A percentile compares a stretch with the other conserved stretches of the same genome.
Evolutionary conservation across 768 basidiomycete species (phyloP).

Genomic region (Mycena floridula): DNA sequence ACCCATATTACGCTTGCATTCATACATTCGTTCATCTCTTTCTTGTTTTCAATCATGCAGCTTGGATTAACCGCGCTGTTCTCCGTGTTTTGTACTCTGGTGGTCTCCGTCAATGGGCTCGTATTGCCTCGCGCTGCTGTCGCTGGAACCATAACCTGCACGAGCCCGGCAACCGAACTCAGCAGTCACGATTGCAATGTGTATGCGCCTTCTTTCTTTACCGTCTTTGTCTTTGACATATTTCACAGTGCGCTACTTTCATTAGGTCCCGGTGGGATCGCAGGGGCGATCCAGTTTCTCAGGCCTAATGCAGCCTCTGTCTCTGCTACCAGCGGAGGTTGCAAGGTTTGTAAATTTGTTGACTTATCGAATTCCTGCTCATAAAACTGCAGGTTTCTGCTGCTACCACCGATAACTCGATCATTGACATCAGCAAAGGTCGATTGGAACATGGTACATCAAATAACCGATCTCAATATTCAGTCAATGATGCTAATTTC

Average conservation of each 20-base stretch:
- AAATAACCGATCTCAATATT: too few relatives aligned
- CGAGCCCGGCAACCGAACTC: neutral
- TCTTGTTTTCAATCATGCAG: too few relatives aligned
- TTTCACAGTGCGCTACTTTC: neutral
- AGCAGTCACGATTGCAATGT: slow-evolving; percentile 4
- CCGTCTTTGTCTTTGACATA: neutral
- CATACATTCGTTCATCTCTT: too few relatives aligned
- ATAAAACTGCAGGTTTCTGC: neutral
- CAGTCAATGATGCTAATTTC: too few relatives aligned
- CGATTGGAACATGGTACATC: slow-evolving; percentile 1
- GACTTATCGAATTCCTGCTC: neutral
- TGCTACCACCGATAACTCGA: neutral
- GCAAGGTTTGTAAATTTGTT: neutral
- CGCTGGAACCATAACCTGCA: slow-evolving; percentile 2
- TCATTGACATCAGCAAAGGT: slow-evolving; percentile 4
- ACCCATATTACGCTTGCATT: too few relatives aligned
- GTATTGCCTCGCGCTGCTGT: neutral
- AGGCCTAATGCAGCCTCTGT: neutral
- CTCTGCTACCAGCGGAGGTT: slow-evolving; percentile 1
- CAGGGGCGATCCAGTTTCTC: slow-evolving; percentile 1
- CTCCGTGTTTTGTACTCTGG: too few relatives aligned
- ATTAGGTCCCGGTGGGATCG: slow-evolving; percentile 1
- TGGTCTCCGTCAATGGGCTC: too few relatives aligned
- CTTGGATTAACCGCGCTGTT: too few relatives aligned
- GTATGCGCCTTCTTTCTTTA: neutral